Conservation (phyloP, 306 rosid species). For the Malus sieversii region DNA sequence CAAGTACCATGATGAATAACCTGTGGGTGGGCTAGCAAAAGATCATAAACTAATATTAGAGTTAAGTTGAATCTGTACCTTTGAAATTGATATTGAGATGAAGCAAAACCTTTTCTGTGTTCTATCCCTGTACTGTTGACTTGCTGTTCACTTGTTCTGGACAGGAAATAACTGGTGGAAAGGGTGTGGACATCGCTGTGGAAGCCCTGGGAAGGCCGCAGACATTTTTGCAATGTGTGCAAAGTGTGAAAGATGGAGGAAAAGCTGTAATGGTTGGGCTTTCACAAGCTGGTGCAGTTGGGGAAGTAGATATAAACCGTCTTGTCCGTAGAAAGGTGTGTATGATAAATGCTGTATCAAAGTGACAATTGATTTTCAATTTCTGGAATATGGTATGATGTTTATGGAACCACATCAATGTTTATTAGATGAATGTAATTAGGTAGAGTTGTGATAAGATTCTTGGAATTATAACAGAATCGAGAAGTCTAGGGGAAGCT, state of each 20-base stretch:
- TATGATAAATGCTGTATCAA: neutral
- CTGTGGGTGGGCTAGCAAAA: neutral
- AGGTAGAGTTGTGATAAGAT: neutral
- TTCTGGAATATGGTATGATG: neutral
- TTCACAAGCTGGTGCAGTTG: constrained; percentile 62
- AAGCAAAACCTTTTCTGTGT: neutral
- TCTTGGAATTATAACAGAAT: neutral
- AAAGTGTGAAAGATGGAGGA: constrained; percentile 91
- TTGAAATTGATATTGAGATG: neutral
- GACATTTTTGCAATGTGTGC: constrained; percentile 75
- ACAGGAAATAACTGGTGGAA: constrained; percentile 93
- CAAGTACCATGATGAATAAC: neutral
- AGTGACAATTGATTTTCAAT: neutral
- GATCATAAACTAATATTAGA: neutral
- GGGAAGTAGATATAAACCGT: constrained; percentile 83
- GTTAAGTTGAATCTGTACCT: neutral
- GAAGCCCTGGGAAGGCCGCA: constrained; percentile 91
- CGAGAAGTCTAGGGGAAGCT: neutral
- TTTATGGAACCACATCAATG: neutral
- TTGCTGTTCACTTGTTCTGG: constrained; percentile 8
- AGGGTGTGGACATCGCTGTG: constrained; percentile 86
- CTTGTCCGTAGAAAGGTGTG: constrained; percentile 90
- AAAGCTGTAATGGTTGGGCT: constrained; percentile 96
- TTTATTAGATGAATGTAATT: neutral
- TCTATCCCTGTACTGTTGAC: neutral